Evolutionary conservation across 2,329 filamentous ascomycete genomes (phyloP).

Genomic region (Fonsecaea erecta): DNA sequence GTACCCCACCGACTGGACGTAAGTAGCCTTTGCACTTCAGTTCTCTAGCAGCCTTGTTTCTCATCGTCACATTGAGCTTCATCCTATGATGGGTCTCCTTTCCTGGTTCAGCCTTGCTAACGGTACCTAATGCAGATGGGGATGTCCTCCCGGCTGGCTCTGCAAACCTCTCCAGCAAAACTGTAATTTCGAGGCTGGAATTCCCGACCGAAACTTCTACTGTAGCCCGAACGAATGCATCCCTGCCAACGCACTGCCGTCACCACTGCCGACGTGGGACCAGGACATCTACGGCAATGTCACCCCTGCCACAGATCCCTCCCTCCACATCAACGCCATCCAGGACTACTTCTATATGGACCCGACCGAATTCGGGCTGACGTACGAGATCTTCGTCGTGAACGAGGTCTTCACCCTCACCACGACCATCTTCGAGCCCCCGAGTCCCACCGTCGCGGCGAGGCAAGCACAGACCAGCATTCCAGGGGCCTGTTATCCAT

Average conservation of each 20-base stretch:
- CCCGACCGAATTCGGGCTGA: conserved; percentile 65
- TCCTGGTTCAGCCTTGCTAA: neutral
- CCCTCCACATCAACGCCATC: conserved; percentile 28
- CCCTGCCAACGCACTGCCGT: conserved; percentile 40
- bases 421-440: conserved; percentile 46
- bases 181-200: conserved; percentile 49
- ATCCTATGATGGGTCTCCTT: no score
- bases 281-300: conserved; percentile 32
- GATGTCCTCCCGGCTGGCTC: conserved; percentile 51
- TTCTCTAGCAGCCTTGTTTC: neutral
- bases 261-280: conserved; percentile 40
- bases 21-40: conserved; percentile 11
- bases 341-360: conserved; percentile 67
- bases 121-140: conserved; percentile 44
- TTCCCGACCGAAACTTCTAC: conserved; percentile 46
- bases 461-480: conserved; percentile 40
- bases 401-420: conserved; percentile 51
- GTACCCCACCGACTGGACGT: conserved; percentile 40
- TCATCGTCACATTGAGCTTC: neutral
- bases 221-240: conserved; percentile 50
- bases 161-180: conserved; percentile 46
- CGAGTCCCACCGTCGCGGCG: conserved; percentile 34
- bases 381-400: conserved; percentile 64
- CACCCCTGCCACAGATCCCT: conserved; percentile 43
- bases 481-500: conserved; percentile 57